Percentiles rank a stretch among this genome's conserved stretches.
These are phyloP conservation scores for Nymphaea colorata DNA, from an alignment of 164 flowering plant genomes.

Conservation along the genomic window DNA sequence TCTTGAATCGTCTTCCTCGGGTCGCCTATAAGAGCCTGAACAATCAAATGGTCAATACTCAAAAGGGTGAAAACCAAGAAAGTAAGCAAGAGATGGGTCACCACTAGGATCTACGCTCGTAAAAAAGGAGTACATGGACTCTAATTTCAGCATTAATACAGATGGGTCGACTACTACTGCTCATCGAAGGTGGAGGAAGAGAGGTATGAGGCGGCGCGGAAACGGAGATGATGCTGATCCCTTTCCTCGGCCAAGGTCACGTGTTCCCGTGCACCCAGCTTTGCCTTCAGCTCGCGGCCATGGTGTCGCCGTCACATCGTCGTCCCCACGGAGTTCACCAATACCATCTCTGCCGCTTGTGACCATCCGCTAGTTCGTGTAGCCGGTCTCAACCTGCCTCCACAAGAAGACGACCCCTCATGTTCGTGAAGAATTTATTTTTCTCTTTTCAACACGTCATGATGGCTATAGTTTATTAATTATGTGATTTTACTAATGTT, in stretches of 20 bases:
- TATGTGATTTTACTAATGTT: too few relatives aligned
- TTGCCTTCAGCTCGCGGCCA: slow-evolving; percentile 28
- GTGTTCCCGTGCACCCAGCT: slow-evolving; percentile 45
- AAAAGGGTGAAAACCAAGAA: too few relatives aligned
- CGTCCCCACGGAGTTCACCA: slow-evolving; percentile 26
- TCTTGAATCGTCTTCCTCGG: slow-evolving; percentile 78
- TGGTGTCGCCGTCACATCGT: slow-evolving; percentile 24
- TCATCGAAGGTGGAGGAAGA: background rate
- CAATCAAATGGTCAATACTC: background rate
- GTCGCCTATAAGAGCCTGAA: slow-evolving; percentile 69
- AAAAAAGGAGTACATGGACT: too few relatives aligned
- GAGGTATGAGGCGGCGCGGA: too few relatives aligned
- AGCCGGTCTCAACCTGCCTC: slow-evolving; percentile 11
- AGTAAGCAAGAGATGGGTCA: too few relatives aligned
- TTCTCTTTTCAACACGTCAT: too few relatives aligned
- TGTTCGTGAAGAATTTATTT: too few relatives aligned
- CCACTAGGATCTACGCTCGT: too few relatives aligned
- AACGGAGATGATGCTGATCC: slow-evolving; percentile 27
- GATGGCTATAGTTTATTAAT: too few relatives aligned
- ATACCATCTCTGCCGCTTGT: slow-evolving; percentile 24
- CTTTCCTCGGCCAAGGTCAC: slow-evolving; percentile 48
- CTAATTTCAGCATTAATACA: too few relatives aligned
- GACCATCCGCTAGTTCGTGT: slow-evolving; percentile 19
- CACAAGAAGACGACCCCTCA: slow-evolving; percentile 6
- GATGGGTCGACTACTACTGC: too few relatives aligned